Percentiles rank a stretch among this genome's conserved stretches.
phyloP scores from a whole-genome alignment of 1,284 basidiomycete genomes.

The Melampsora larici-populina region DNA sequence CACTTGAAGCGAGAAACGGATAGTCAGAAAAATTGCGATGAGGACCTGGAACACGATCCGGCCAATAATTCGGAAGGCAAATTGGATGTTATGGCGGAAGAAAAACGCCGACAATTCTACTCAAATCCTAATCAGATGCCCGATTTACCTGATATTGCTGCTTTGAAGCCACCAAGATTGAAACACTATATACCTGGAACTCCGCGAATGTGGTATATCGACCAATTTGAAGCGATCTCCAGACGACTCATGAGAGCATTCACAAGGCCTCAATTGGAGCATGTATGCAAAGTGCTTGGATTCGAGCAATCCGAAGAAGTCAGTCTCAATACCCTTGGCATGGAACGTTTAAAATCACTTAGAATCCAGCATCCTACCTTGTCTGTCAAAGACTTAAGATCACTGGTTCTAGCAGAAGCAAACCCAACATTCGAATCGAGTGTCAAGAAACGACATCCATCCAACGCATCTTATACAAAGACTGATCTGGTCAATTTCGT shows the following conservation, averaged over 20 bases:
- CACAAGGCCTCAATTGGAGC: constrained; percentile 8
- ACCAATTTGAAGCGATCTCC: background rate
- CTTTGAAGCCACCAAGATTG: constrained; percentile 2
- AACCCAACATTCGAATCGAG: background rate
- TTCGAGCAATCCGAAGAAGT: background rate
- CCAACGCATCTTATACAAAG: background rate
- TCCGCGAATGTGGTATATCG: constrained; percentile 12
- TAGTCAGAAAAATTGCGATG: background rate
- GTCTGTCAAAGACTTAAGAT: background rate
- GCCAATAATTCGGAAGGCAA: background rate
- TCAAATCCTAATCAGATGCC: background rate
- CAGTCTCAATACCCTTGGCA: background rate
- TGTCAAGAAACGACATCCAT: background rate
- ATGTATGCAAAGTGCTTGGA: background rate
- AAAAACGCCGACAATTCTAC: background rate
- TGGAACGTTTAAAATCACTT: background rate
- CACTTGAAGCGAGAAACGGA: background rate
- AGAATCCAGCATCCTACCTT: background rate
- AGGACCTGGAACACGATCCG: background rate
- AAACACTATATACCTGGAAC: background rate
- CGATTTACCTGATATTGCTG: constrained; percentile 4
- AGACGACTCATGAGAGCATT: background rate
- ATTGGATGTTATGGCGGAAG: background rate
- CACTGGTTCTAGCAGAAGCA: background rate
- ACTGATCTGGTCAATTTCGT: background rate